Percentiles rank a stretch among this genome's conserved stretches.
Evolutionary conservation across 1,284 basidiomycete species (phyloP).

Genomic region (Austroboletus novae-zelandiae): DNA sequence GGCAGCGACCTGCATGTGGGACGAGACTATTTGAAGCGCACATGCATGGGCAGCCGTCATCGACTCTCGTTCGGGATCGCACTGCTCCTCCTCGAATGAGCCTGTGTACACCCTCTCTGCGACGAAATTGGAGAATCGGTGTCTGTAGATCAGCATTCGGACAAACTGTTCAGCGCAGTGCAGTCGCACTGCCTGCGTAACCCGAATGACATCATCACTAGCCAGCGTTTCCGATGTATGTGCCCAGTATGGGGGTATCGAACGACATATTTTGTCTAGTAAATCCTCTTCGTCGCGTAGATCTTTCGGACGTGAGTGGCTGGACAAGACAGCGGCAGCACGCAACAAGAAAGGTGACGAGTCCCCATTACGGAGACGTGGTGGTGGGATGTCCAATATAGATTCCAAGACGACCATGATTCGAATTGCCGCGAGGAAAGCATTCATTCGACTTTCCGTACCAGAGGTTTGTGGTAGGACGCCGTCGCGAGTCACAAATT

Average conservation of each 20-base stretch:
- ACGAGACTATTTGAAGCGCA: conserved; percentile 78
- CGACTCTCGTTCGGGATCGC: conserved; percentile 64
- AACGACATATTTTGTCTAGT: conserved; percentile 73
- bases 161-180: conserved; percentile 85
- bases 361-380: conserved; percentile 51
- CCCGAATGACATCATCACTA: conserved; percentile 81
- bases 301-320: conserved; percentile 56
- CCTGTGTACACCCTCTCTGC: conserved; percentile 57
- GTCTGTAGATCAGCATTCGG: conserved; percentile 75
- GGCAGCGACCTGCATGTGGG: conserved; percentile 79
- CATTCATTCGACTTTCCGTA: conserved; percentile 71
- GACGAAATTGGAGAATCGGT: conserved; percentile 69
- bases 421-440: conserved; percentile 73
- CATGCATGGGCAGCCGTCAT: conserved; percentile 67
- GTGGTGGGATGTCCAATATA: conserved; percentile 69
- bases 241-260: conserved; percentile 74
- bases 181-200: conserved; percentile 83
- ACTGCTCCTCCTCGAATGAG: conserved; percentile 50
- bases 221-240: conserved; percentile 78
- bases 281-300: conserved; percentile 77
- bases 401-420: conserved; percentile 83
- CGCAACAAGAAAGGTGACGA: conserved; percentile 60
- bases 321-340: conserved; percentile 55
- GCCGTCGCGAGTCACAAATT: conserved; percentile 75
- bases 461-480: conserved; percentile 67